Evolutionary conservation across 306 rosid genomes (phyloP).

Genomic region (Prunus mongolica): DNA sequence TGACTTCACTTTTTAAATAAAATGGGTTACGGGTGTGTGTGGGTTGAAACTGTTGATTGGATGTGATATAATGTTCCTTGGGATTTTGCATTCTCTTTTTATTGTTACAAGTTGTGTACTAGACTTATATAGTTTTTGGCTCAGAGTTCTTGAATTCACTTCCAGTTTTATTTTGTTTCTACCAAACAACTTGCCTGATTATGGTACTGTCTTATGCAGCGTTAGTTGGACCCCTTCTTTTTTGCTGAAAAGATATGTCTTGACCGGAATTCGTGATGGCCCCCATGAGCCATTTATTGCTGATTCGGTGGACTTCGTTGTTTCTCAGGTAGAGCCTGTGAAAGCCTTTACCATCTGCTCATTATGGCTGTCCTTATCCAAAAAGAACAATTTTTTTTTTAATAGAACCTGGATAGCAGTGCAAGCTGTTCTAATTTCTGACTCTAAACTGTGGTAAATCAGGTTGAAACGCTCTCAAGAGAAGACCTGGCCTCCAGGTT

Average conservation of each 20-base stretch:
- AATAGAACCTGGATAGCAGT: background rate
- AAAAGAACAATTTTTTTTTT: background rate
- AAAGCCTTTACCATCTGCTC: conserved; percentile 21
- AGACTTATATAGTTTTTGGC: background rate
- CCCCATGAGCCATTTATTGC: conserved; percentile 99
- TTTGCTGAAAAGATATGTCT: conserved; percentile 91
- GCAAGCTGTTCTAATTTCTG: background rate
- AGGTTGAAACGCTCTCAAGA: conserved; percentile 93
- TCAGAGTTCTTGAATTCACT: conserved; percentile 11
- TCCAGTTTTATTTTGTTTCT: background rate
- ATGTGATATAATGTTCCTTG: background rate
- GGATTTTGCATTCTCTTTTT: background rate
- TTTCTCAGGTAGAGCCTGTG: conserved; percentile 79
- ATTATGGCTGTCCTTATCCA: background rate
- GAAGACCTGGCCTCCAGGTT: conserved; percentile 95
- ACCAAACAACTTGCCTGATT: conserved; percentile 33
- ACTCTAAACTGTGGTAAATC: conserved; percentile 12
- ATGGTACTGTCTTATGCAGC: conserved; percentile 50
- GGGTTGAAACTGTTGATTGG: background rate
- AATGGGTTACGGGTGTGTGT: background rate
- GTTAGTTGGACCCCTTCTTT: conserved; percentile 98
- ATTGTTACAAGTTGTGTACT: conserved; percentile 1
- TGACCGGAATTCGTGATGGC: conserved; percentile 97
- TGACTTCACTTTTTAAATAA: background rate
- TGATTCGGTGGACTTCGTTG: conserved; percentile 97